A percentile compares a stretch with the other conserved stretches of the same genome.
These are phyloP conservation scores for Yamadazyma diddensiae DNA, from an alignment of 1,139 yeast genomes.

Conservation along the genomic window DNA sequence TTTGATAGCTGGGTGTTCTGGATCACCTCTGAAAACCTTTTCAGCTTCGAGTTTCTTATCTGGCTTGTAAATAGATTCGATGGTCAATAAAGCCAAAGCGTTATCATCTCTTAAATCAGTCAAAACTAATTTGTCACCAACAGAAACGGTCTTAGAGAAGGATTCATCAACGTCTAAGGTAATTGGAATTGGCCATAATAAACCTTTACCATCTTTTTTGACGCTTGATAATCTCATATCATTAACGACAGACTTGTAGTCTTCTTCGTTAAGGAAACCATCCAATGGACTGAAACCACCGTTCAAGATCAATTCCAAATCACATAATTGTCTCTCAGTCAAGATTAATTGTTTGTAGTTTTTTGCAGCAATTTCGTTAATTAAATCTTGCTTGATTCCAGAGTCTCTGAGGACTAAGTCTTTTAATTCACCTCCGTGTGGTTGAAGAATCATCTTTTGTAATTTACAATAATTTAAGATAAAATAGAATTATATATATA, in stretches of 20 bases:
- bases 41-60: conserved; percentile 77
- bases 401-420: conserved; percentile 85
- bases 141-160: conserved; percentile 45
- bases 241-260: conserved; percentile 76
- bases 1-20: conserved; percentile 90
- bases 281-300: conserved; percentile 95
- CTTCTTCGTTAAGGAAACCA: conserved; percentile 80
- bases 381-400: conserved; percentile 50
- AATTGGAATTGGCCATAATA: conserved; percentile 91
- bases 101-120: conserved; percentile 81
- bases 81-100: conserved; percentile 76
- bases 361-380: conserved; percentile 51
- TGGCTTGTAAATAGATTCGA: conserved; percentile 78
- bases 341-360: conserved; percentile 52
- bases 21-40: conserved; percentile 92
- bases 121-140: conserved; percentile 68
- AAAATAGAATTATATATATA: not conserved
- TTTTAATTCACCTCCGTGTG: conserved; percentile 89
- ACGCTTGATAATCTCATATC: conserved; percentile 66
- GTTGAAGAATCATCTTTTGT: conserved; percentile 55
- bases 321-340: conserved; percentile 90
- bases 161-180: conserved; percentile 71
- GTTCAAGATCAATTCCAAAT: conserved; percentile 82
- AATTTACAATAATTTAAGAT: not conserved
- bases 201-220: conserved; percentile 50